phyloP scores from a whole-genome alignment of 1,284 basidiomycete species.

The Gomphus bonarii region DNA sequence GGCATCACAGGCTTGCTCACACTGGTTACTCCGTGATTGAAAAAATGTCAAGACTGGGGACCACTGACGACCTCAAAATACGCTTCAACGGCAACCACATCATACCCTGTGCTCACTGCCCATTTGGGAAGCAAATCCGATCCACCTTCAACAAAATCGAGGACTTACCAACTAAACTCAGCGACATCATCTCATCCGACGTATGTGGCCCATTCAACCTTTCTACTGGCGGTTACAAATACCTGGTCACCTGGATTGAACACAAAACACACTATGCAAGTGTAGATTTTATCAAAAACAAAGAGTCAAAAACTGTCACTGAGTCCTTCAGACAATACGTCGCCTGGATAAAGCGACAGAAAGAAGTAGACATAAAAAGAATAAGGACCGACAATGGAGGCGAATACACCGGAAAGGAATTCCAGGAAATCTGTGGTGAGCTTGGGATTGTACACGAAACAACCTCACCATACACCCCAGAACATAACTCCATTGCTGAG shows the following conservation, averaged over 20 bases:
- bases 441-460: slow-evolving; percentile 18
- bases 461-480: slow-evolving; percentile 19
- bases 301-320: background rate
- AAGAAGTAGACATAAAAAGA: slow-evolving; percentile 8
- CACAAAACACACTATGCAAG: background rate
- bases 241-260: background rate
- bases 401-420: slow-evolving; percentile 19
- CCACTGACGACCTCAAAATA: background rate
- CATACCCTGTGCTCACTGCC: background rate
- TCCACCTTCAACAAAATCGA: background rate
- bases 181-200: background rate
- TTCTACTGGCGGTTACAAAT: background rate
- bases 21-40: background rate
- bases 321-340: background rate
- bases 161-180: background rate
- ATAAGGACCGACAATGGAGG: slow-evolving; percentile 22
- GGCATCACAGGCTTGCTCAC: background rate
- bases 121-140: background rate
- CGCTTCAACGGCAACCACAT: background rate
- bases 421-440: slow-evolving; percentile 19
- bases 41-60: background rate
- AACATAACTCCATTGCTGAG: slow-evolving; percentile 29
- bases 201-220: background rate
- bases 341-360: background rate
- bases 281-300: background rate